Conservation (phyloP, 169 alveolate genomes). For the Plasmodium malariae region DNA sequence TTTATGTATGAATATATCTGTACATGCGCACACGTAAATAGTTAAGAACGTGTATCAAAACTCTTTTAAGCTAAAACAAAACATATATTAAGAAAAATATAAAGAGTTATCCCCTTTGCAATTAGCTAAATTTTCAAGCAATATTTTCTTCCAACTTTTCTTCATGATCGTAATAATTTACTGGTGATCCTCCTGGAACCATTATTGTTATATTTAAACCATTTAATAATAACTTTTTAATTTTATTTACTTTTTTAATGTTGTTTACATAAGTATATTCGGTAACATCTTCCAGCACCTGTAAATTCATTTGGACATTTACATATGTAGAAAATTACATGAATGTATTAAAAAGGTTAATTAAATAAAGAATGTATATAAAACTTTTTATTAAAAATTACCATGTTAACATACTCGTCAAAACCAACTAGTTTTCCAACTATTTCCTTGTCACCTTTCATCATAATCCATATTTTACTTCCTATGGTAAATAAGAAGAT, state of each 20-base stretch:
- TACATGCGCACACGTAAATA: neutral
- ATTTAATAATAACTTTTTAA: slow-evolving; percentile 85
- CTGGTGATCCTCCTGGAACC: slow-evolving; percentile 90
- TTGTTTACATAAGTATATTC: slow-evolving; percentile 87
- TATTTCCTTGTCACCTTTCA: slow-evolving; percentile 90
- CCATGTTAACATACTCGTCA: slow-evolving; percentile 96
- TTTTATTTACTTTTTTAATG: slow-evolving; percentile 84
- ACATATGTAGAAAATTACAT: neutral
- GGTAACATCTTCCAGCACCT: slow-evolving; percentile 91
- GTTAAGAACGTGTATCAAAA: neutral
- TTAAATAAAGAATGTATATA: neutral
- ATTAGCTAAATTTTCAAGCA: neutral
- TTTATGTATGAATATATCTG: neutral
- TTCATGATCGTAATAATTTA: slow-evolving; percentile 77
- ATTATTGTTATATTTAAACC: slow-evolving; percentile 90
- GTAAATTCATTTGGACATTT: slow-evolving; percentile 3
- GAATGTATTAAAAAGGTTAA: neutral
- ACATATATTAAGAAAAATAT: slow-evolving; percentile 13
- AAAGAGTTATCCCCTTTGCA: neutral
- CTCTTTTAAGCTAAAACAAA: slow-evolving; percentile 2
- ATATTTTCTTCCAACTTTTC: slow-evolving; percentile 74
- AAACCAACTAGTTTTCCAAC: slow-evolving; percentile 94
- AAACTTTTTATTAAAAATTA: slow-evolving; percentile 23
- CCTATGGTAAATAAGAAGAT: slow-evolving; percentile 79
- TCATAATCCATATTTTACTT: slow-evolving; percentile 91